Percentiles rank a stretch among this genome's conserved stretches.
These are phyloP conservation scores for Fusarium annulatum DNA, from an alignment of 2,329 filamentous ascomycete genomes.

Conservation along the genomic window DNA sequence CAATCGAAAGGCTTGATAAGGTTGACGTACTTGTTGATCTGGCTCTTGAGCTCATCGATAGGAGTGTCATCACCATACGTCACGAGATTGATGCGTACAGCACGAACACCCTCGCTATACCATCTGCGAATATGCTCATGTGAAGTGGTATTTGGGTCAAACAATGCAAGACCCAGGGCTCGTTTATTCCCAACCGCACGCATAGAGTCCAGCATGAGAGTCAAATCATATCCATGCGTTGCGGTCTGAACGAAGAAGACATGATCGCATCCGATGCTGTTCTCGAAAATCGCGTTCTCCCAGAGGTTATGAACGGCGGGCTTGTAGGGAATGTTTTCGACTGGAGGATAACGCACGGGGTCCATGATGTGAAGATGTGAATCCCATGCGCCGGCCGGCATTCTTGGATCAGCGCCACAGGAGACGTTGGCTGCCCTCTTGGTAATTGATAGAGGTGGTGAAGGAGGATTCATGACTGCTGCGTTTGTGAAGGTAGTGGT, in stretches of 20 bases:
- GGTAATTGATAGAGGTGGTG: neutral
- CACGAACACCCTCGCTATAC: neutral
- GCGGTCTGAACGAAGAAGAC: neutral
- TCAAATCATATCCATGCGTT: neutral
- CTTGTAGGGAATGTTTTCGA: neutral
- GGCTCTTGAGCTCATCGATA: neutral
- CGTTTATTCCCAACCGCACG: neutral
- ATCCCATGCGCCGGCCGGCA: neutral
- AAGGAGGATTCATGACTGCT: neutral
- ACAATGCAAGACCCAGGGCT: neutral
- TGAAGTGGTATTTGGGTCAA: neutral
- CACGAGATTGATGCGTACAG: neutral
- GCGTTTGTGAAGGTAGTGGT: neutral
- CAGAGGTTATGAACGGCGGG: neutral
- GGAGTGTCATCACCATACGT: neutral
- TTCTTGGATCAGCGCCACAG: neutral
- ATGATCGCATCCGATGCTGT: neutral
- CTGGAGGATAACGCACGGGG: neutral
- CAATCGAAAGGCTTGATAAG: neutral
- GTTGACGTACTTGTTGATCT: neutral
- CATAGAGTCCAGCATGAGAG: neutral
- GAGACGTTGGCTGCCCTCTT: neutral
- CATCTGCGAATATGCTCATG: neutral
- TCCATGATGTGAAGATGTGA: constrained; percentile 7
- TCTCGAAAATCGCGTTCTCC: neutral